Evolutionary conservation across 768 basidiomycete genomes (phyloP).

Genomic region (Collybiopsis luxurians): DNA sequence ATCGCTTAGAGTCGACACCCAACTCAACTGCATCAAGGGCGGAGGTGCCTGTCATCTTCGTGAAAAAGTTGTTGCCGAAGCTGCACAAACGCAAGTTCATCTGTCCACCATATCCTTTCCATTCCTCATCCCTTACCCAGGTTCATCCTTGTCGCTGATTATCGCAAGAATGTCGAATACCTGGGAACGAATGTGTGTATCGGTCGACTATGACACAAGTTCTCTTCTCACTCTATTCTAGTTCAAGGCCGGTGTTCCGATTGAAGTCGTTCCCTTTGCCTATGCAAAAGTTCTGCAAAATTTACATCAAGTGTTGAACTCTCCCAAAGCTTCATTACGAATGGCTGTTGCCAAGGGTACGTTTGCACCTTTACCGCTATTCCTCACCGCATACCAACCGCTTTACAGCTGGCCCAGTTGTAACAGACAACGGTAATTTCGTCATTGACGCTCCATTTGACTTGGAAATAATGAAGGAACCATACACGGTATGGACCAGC

Average conservation of each 20-base stretch:
- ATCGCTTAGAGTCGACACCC: slow-evolving; percentile 67
- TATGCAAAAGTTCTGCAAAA: slow-evolving; percentile 84
- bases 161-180: slow-evolving; percentile 84
- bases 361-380: not conserved
- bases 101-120: not conserved
- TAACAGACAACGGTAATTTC: slow-evolving; percentile 97
- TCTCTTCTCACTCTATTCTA: slow-evolving; percentile 23
- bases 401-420: slow-evolving; percentile 83
- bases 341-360: slow-evolving; percentile 85
- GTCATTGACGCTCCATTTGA: slow-evolving; percentile 95
- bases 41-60: slow-evolving; percentile 96
- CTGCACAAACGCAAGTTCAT: slow-evolving; percentile 69
- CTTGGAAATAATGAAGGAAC: slow-evolving; percentile 62
- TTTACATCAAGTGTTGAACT: slow-evolving; percentile 57
- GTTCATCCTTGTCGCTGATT: slow-evolving; percentile 92
- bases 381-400: slow-evolving; percentile 3
- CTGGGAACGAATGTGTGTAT: slow-evolving; percentile 78
- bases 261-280: slow-evolving; percentile 97
- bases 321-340: slow-evolving; percentile 72
- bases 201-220: not conserved
- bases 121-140: slow-evolving; percentile 31
- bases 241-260: slow-evolving; percentile 88
- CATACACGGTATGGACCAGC: slow-evolving; percentile 54
- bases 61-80: slow-evolving; percentile 97
- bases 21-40: slow-evolving; percentile 93